These are phyloP conservation scores for Clonostachys sp. DNA, from an alignment of 2,329 filamentous ascomycete species.

Conservation along the genomic window DNA sequence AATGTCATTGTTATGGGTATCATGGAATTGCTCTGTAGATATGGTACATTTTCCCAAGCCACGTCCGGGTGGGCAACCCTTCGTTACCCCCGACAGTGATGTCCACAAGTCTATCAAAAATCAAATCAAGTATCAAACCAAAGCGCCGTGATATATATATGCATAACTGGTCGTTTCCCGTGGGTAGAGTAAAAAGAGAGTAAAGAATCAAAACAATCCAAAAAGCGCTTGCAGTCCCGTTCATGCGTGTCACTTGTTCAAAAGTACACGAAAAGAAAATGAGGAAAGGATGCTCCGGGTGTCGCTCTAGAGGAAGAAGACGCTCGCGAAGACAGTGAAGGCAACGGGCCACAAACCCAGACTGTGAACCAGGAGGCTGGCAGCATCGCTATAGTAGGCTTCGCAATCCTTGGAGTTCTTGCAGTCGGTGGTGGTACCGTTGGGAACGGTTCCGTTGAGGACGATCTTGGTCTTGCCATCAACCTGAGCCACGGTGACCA, in stretches of 20 bases:
- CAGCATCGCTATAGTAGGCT: slow-evolving; percentile 27
- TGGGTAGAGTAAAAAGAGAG: no score
- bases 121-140: not conserved
- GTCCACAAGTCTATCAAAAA: not conserved
- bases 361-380: slow-evolving; percentile 23
- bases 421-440: slow-evolving; percentile 52
- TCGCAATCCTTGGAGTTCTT: slow-evolving; percentile 32
- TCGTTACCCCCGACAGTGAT: not conserved
- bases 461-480: slow-evolving; percentile 62
- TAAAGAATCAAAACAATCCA: no score
- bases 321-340: slow-evolving; percentile 35
- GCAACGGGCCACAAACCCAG: slow-evolving; percentile 47
- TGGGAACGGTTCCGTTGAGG: slow-evolving; percentile 72
- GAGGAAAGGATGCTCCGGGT: no score
- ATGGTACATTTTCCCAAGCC: no score
- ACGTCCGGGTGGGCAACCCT: no score
- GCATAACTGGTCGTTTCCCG: no score
- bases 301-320: slow-evolving; percentile 22
- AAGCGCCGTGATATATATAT: no score
- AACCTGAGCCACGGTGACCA: slow-evolving; percentile 55
- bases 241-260: no score
- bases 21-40: no score
- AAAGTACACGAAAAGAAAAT: no score
- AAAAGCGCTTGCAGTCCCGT: no score
- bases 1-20: no score